phyloP scores from a whole-genome alignment of 306 rosid genomes.

The Trifolium dubium region DNA sequence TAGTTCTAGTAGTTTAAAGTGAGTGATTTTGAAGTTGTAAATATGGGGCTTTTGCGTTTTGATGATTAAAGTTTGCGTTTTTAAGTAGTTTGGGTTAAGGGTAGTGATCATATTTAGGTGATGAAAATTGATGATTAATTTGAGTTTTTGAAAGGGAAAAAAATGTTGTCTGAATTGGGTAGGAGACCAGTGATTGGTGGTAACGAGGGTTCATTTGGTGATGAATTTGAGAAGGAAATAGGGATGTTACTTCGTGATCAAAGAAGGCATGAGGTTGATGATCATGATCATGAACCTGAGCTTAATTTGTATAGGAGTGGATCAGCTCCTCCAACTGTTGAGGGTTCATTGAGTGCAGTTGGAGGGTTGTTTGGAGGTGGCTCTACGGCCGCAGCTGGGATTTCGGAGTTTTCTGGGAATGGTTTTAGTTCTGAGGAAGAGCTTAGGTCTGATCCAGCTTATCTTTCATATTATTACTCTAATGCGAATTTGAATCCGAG shows the following conservation, averaged over 20 bases:
- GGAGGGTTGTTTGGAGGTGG: constrained; percentile 26
- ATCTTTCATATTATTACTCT: constrained; percentile 8
- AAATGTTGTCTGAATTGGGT: constrained; percentile 83
- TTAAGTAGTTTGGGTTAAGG: constrained; percentile 34
- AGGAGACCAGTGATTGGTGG: constrained; percentile 73
- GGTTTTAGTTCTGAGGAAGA: constrained; percentile 22
- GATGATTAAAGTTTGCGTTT: constrained; percentile 39
- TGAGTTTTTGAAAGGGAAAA: constrained; percentile 32
- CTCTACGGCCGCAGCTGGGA: not conserved
- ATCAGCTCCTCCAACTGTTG: constrained; percentile 33
- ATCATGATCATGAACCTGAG: constrained; percentile 22
- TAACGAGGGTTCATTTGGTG: constrained; percentile 83
- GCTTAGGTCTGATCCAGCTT: constrained; percentile 34
- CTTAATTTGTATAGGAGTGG: constrained; percentile 29
- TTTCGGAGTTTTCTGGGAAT: constrained; percentile 18
- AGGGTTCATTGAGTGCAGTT: constrained; percentile 20
- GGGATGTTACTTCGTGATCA: constrained; percentile 77
- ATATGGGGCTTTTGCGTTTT: constrained; percentile 43
- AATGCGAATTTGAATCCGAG: constrained; percentile 33
- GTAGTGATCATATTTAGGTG: constrained; percentile 36
- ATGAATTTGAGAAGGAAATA: constrained; percentile 87
- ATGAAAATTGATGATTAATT: not conserved
- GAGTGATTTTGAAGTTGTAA: constrained; percentile 42
- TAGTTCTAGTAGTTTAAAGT: constrained; percentile 41
- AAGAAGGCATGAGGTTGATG: constrained; percentile 40